These are phyloP conservation scores for Moricandia moricandioides DNA, from an alignment of 345 rosid genomes.

Conservation along the genomic window DNA sequence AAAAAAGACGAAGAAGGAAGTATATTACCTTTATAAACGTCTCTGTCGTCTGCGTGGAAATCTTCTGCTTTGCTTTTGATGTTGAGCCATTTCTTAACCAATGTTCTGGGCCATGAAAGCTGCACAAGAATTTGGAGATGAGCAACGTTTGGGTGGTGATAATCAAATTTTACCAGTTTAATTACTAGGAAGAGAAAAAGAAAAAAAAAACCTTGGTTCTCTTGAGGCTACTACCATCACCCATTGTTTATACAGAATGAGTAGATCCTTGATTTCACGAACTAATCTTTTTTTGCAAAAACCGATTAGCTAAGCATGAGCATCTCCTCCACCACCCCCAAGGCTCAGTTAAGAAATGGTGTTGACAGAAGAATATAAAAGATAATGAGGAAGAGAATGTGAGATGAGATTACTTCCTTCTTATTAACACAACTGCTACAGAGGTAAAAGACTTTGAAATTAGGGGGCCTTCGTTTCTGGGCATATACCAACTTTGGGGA, in stretches of 20 bases:
- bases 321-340: not conserved
- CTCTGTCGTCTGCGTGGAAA: conserved; percentile 54
- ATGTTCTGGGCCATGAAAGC: conserved; percentile 94
- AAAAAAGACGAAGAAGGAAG: not conserved
- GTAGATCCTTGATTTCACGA: conserved; percentile 11
- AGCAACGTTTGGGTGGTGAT: not conserved
- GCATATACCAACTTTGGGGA: conserved; percentile 9
- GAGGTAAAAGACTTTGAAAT: not conserved
- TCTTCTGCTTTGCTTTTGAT: conserved; percentile 80
- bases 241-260: conserved; percentile 54
- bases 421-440: not conserved
- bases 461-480: conserved; percentile 29
- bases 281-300: conserved; percentile 13
- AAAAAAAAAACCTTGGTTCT: conserved; percentile 64
- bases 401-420: conserved; percentile 9
- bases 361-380: conserved; percentile 49
- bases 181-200: not conserved
- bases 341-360: conserved; percentile 25
- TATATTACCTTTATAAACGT: conserved; percentile 4
- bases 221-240: conserved; percentile 68
- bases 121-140: conserved; percentile 34
- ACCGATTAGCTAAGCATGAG: not conserved
- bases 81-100: conserved; percentile 95
- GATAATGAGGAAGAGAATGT: conserved; percentile 47
- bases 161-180: not conserved